phyloP scores from a whole-genome alignment of 257 asterid genomes.

The Leptodermis oblonga region DNA sequence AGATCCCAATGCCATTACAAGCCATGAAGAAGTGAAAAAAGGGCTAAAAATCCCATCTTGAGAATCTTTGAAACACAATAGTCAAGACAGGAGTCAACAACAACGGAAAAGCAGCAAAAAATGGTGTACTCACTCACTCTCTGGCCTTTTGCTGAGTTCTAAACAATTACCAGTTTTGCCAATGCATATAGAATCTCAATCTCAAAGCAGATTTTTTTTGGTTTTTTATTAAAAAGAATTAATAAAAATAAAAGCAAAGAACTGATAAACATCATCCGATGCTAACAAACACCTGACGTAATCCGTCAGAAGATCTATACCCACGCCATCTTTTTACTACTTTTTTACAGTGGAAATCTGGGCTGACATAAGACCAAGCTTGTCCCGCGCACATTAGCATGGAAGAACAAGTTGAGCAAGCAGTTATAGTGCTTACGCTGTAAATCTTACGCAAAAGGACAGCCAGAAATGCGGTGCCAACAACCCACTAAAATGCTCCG shows the following conservation, averaged over 20 bases:
- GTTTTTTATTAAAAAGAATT: neutral
- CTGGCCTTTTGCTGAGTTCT: neutral
- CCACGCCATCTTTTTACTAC: slow-evolving; percentile 5
- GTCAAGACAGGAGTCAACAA: slow-evolving; percentile 12
- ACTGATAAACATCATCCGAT: slow-evolving; percentile 1
- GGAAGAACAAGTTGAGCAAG: neutral
- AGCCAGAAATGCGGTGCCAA: neutral
- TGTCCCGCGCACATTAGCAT: slow-evolving; percentile 18
- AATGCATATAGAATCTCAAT: slow-evolving; percentile 6
- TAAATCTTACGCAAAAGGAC: slow-evolving; percentile 1
- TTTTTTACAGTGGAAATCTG: slow-evolving; percentile 9
- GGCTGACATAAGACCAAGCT: slow-evolving; percentile 8
- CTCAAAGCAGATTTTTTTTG: neutral
- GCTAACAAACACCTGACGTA: slow-evolving; percentile 12
- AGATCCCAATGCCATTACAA: slow-evolving; percentile 6
- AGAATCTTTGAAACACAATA: slow-evolving; percentile 18
- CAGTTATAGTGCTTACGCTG: neutral
- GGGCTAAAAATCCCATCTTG: neutral
- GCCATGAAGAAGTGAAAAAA: slow-evolving; percentile 8
- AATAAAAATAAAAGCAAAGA: neutral
- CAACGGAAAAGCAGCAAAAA: slow-evolving; percentile 8
- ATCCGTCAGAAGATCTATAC: slow-evolving; percentile 9
- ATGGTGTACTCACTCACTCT: neutral
- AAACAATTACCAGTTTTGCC: neutral
- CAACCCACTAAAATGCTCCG: slow-evolving; percentile 16